phyloP scores from a whole-genome alignment of 2,329 filamentous ascomycete genomes.

The Penicillium sumatraense region DNA sequence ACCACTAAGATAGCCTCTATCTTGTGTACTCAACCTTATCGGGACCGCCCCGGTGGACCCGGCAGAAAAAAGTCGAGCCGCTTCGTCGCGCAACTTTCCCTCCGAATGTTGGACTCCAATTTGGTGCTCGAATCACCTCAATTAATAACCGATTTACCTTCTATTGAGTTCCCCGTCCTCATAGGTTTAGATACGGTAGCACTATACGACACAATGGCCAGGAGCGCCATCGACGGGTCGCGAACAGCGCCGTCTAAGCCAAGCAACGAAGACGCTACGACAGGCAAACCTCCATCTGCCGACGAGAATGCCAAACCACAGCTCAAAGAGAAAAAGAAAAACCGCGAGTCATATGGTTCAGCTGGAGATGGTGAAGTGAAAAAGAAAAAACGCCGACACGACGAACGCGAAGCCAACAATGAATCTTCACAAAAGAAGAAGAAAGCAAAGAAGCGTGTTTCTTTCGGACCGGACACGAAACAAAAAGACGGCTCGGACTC shows the following conservation, averaged over 20 bases:
- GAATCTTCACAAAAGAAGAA: slow-evolving; percentile 25
- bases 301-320: slow-evolving; percentile 17
- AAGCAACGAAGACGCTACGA: slow-evolving; percentile 53
- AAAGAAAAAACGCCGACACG: slow-evolving; percentile 28
- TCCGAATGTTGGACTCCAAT: background rate
- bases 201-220: slow-evolving; percentile 23
- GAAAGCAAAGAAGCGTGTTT: slow-evolving; percentile 60
- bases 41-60: slow-evolving; percentile 11
- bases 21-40: background rate
- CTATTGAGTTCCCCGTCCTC: background rate
- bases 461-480: slow-evolving; percentile 68
- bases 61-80: slow-evolving; percentile 28
- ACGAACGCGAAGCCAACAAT: slow-evolving; percentile 18
- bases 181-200: background rate
- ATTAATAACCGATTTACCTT: background rate
- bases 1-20: too few species aligned
- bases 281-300: too few species aligned
- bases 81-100: slow-evolving; percentile 5
- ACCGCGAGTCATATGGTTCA: slow-evolving; percentile 26
- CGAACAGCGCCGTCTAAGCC: slow-evolving; percentile 67
- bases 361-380: slow-evolving; percentile 23
- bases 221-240: slow-evolving; percentile 47
- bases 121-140: background rate
- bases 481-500: slow-evolving; percentile 57
- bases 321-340: slow-evolving; percentile 30